These are phyloP conservation scores for Starmerella vitae DNA, from an alignment of 805 yeast species.

Conservation along the genomic window DNA sequence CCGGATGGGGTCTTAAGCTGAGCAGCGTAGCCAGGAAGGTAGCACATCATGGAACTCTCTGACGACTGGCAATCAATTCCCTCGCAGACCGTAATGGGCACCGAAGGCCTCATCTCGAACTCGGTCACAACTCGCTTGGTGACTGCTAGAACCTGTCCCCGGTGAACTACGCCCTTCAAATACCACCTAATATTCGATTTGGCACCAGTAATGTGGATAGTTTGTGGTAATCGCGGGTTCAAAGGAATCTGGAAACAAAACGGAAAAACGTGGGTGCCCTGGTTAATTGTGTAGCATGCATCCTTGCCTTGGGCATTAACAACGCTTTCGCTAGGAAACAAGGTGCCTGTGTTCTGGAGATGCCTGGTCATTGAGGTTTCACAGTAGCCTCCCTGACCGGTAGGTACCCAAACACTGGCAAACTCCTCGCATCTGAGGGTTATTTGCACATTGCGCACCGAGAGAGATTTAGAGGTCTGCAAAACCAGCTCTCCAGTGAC, in stretches of 20 bases:
- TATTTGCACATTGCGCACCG: slow-evolving; percentile 12
- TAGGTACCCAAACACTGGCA: slow-evolving; percentile 19
- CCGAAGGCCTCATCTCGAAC: slow-evolving; percentile 14
- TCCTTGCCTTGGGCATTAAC: slow-evolving; percentile 1
- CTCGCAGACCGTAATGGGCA: not conserved
- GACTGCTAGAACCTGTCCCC: slow-evolving; percentile 10
- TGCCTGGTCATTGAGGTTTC: slow-evolving; percentile 14
- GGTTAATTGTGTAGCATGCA: slow-evolving; percentile 12
- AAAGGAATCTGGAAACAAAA: slow-evolving; percentile 17
- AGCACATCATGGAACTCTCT: slow-evolving; percentile 1
- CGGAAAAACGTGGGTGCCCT: slow-evolving; percentile 12
- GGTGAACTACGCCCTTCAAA: slow-evolving; percentile 14
- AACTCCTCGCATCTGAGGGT: slow-evolving; percentile 18
- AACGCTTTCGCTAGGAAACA: slow-evolving; percentile 11
- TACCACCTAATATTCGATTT: slow-evolving; percentile 17
- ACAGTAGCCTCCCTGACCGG: slow-evolving; percentile 17
- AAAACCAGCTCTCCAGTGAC: slow-evolving; percentile 11
- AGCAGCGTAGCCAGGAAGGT: slow-evolving; percentile 14
- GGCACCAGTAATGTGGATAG: slow-evolving; percentile 6
- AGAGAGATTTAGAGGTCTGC: slow-evolving; percentile 7
- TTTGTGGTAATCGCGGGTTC: slow-evolving; percentile 11
- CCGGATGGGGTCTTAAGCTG: slow-evolving; percentile 11
- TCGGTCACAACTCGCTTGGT: slow-evolving; percentile 4
- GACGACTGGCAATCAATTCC: not conserved
- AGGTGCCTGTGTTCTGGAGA: slow-evolving; percentile 2